Evolutionary conservation across 2,329 filamentous ascomycete species (phyloP), one percentile per base, ranked within the genome.

Genomic region (Arachnopeziza araneosa): DNA sequence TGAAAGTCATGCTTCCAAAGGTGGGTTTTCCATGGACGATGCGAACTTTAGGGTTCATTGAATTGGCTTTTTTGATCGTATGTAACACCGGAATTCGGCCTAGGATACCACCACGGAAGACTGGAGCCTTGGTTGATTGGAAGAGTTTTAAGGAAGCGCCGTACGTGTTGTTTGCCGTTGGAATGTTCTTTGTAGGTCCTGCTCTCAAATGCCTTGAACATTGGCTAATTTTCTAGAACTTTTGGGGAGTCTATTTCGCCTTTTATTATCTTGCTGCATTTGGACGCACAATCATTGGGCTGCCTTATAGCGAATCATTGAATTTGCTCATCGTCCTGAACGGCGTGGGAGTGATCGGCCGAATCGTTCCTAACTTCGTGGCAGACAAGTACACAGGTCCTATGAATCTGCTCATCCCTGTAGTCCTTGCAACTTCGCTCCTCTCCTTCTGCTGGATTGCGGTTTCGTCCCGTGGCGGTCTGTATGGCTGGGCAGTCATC

Each of bases 291-390:
- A 68, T 70, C 7, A 66, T 77, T 22, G 65, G 66, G 6, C 68
- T 79, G 1, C 72, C 74, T 0, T 73, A 78, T 57, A 68, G 72
- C 1, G 73, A 75, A 56, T 78, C 80, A 1, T 76, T 82, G 54
- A 76, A 79, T 59, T 70, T 84, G 1, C 69, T 85, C 23, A 73
- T 84, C 49, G 72, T 81, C 50, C 75, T 84, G 70, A 84, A 84
- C 64, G 79, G 77, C 17, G 73, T 83, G 23, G 81, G 81, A 0
- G 61, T 80, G 19, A 54, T 78, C 4, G 79, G 79, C 24, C 78
- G 82, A 1, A 62, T 83, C 6, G 66, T 81, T 9, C 80, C 80
- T 0, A 77, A 75, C 54, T 71, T 74, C 50, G 63, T 80, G 7
- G 79, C 81, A 2, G 81, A 83, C 67, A 72, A 72, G 32, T 79